Evolutionary conservation across 139 green algal genomes (phyloP), one percentile per base, ranked within the genome.

Genomic region (Volvox reticuliferus): DNA sequence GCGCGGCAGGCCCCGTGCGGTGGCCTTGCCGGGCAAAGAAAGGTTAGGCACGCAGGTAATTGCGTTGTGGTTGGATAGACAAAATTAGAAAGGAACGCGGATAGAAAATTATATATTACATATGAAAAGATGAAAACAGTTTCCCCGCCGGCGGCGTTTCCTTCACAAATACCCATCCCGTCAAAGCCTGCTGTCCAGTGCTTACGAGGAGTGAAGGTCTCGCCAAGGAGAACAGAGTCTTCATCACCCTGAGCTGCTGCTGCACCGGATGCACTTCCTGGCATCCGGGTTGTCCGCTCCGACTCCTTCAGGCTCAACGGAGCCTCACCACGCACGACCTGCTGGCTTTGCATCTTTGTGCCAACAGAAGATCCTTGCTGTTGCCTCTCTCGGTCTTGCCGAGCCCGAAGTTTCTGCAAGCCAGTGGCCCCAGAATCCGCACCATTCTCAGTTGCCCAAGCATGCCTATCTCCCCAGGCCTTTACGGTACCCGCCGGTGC

Each of bases 391-490:
- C 20, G 73, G 50, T 90, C 65, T 76, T 90, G 86, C 75, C 75
- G 30, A 55, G 17, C 30, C 12, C 86, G 86, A 55, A 90, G 75
- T 33, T 76, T n/a, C 24, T 84, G 50, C 73, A 90, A 24, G 17
- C 86, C 86, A 20, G 86, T 90, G 1, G 32, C 55, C 63, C 9
- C 9, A 13, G 14, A 50, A 21, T 22, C 44, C 13, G 6, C 73
- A 0, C 21, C 21, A 13, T 55, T 81, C 2, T 19, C 32, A 0
- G 55, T 22, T 18, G n/a, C 17, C 83, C 85, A 90, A 0, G 86
- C 50, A 24, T 90, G 86, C 14, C 86, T 75, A 76, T 90, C 86
- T 16, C 86, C 86, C 86, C 86, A 90, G 30, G 73, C 55, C 50
- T 78, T 77, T 21, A n/a, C 44, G 2, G 35, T 84, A 21, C 86